Evolutionary conservation across 306 rosid genomes (phyloP).

Genomic region (Prunus campanulata): DNA sequence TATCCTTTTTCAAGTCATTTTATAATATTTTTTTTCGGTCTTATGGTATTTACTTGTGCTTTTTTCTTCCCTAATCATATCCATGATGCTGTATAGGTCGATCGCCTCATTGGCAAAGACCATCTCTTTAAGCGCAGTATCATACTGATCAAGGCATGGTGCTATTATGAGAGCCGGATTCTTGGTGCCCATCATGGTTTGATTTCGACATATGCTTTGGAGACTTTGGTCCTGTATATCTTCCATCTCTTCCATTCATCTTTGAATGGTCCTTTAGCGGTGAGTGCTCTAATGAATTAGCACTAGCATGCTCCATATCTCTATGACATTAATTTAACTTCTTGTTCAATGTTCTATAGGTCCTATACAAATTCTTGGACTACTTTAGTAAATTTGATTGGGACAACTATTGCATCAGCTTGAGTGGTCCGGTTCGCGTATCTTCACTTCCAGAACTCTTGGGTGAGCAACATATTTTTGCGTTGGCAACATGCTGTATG

Average conservation of each 20-base stretch:
- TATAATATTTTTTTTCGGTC: background rate
- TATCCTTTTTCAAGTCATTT: background rate
- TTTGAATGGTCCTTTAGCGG: constrained; percentile 86
- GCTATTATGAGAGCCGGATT: constrained; percentile 94
- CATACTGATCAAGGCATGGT: constrained; percentile 89
- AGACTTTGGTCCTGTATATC: constrained; percentile 82
- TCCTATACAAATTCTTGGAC: constrained; percentile 81
- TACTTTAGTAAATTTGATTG: constrained; percentile 95
- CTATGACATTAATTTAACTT: constrained; percentile 7
- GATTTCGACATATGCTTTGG: constrained; percentile 93
- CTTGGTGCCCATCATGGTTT: constrained; percentile 94
- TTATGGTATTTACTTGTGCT: background rate
- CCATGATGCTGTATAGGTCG: constrained; percentile 49
- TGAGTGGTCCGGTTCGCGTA: constrained; percentile 81
- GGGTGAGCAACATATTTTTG: constrained; percentile 45
- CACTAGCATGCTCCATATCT: background rate
- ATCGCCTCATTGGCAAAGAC: constrained; percentile 72
- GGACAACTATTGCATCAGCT: constrained; percentile 89
- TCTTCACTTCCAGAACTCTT: constrained; percentile 69
- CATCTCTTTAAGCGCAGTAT: constrained; percentile 90
- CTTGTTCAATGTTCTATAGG: constrained; percentile 40
- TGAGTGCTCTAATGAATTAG: constrained; percentile 43
- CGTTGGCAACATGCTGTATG: constrained; percentile 12
- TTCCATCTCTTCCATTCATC: constrained; percentile 77
- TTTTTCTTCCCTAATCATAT: background rate